Evolutionary conservation across 2,329 filamentous ascomycete genomes (phyloP).

Genomic region (Epichloe sibirici): DNA sequence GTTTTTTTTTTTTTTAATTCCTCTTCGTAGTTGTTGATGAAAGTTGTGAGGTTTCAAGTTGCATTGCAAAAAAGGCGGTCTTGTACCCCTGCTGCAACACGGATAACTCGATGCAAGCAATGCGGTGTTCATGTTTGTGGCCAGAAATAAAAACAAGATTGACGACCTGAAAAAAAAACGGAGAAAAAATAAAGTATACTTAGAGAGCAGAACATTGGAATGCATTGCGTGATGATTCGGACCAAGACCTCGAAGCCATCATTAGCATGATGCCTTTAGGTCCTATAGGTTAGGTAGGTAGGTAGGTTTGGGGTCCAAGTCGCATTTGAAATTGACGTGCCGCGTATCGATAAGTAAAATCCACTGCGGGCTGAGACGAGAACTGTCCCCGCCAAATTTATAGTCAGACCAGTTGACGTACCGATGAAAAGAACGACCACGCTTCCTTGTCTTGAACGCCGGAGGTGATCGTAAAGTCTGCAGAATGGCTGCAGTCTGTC

Average conservation of each 20-base stretch:
- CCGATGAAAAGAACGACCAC: not conserved
- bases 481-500: constrained; percentile 2
- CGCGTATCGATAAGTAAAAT: constrained; percentile 5
- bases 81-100: too few relatives aligned
- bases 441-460: not conserved
- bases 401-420: not conserved
- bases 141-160: too few relatives aligned
- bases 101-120: not conserved
- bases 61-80: too few relatives aligned
- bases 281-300: too few relatives aligned
- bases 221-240: not conserved
- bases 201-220: too few relatives aligned
- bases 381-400: constrained; percentile 1
- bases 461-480: not conserved
- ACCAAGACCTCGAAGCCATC: too few relatives aligned
- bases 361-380: not conserved
- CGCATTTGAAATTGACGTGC: not conserved
- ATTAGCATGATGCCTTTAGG: too few relatives aligned
- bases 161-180: too few relatives aligned
- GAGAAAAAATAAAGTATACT: not conserved
- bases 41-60: too few relatives aligned
- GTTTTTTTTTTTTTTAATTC: not conserved
- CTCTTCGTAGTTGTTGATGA: not conserved
- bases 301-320: not conserved
- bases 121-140: not conserved